Conservation (phyloP, 768 basidiomycete genomes). For the Collybiopsis luxurians region DNA sequence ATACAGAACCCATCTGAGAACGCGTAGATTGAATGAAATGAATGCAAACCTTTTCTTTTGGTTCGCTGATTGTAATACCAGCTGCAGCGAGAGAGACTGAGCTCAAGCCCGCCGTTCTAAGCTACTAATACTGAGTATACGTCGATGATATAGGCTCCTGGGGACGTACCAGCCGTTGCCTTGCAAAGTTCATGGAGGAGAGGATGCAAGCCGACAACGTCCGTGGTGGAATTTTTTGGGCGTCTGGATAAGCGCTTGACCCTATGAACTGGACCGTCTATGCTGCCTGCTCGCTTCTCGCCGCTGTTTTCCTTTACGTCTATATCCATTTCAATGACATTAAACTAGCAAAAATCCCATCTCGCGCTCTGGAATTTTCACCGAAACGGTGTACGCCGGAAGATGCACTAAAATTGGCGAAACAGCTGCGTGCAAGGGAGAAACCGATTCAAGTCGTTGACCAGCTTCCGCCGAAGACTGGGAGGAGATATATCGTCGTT, state of each 20-base stretch:
- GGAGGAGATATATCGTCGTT: constrained; percentile 71
- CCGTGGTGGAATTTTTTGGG: too few relatives aligned
- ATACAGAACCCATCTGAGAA: not conserved
- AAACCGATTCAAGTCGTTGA: constrained; percentile 34
- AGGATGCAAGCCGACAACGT: not conserved
- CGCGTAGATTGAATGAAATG: not conserved
- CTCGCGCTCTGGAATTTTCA: constrained; percentile 44
- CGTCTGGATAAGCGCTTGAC: too few relatives aligned
- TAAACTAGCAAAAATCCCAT: constrained; percentile 49
- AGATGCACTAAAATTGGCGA: constrained; percentile 36
- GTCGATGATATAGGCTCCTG: not conserved
- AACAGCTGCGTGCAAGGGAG: constrained; percentile 29
- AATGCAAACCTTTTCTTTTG: constrained; percentile 4
- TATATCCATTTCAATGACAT: constrained; percentile 54
- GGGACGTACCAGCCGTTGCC: constrained; percentile 2
- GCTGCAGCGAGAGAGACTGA: constrained; percentile 1
- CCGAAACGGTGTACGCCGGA: constrained; percentile 48
- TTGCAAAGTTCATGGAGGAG: constrained; percentile 3
- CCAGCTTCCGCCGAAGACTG: constrained; percentile 65
- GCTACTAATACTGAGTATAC: not conserved
- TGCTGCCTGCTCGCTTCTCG: not conserved
- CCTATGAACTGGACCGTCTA: too few relatives aligned
- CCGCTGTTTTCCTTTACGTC: constrained; percentile 8
- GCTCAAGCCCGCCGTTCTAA: not conserved
- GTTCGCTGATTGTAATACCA: not conserved